phyloP scores from a whole-genome alignment of 768 basidiomycete species.

The Lactarius evosmus region DNA sequence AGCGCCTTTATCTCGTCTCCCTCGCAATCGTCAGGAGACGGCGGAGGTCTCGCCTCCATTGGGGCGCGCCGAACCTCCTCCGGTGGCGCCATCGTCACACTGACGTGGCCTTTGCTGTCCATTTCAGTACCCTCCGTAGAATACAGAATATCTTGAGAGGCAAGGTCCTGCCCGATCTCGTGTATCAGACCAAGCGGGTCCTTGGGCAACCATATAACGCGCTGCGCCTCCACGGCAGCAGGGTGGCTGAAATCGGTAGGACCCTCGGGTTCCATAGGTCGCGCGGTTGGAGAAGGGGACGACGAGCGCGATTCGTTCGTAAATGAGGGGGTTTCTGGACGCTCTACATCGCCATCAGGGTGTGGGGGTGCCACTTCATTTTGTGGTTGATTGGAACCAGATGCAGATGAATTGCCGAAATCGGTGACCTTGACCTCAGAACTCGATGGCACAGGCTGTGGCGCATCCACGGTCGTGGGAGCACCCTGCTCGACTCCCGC shows the following conservation, averaged over 20 bases:
- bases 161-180: conserved; percentile 58
- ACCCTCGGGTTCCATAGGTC: conserved; percentile 30
- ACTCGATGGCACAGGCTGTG: neutral
- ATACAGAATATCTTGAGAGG: conserved; percentile 49
- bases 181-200: conserved; percentile 67
- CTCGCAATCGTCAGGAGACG: neutral
- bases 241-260: conserved; percentile 79
- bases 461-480: neutral
- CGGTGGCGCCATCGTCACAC: conserved; percentile 46
- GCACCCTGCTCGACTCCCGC: neutral
- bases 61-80: conserved; percentile 25
- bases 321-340: neutral
- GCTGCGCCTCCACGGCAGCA: conserved; percentile 67
- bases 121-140: conserved; percentile 51
- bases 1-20: neutral
- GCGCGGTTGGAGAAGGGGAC: conserved; percentile 26
- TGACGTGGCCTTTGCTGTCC: conserved; percentile 59
- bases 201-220: conserved; percentile 79
- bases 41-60: neutral
- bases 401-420: conserved; percentile 5
- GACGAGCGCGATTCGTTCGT: conserved; percentile 15
- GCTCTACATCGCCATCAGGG: neutral
- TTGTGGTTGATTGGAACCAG: neutral
- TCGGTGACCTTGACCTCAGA: conserved; percentile 12
- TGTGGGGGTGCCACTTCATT: neutral